A percentile compares a stretch with the other conserved stretches of the same genome.
These are phyloP conservation scores for Scutellaria baicalensis DNA, from an alignment of 257 asterid genomes.

Conservation along the genomic window DNA sequence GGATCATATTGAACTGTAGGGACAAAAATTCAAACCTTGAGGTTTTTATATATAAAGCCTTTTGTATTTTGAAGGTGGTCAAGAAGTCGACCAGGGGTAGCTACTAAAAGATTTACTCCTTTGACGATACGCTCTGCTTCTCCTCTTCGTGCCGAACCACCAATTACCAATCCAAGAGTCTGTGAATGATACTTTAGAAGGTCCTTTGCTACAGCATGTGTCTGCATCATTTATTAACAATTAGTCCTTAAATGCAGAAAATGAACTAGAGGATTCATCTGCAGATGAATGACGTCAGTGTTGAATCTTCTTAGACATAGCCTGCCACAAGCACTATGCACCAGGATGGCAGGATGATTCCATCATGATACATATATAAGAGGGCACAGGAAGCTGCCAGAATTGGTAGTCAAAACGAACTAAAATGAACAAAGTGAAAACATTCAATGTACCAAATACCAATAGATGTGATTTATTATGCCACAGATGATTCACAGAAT, in stretches of 20 bases:
- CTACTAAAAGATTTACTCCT: constrained; percentile 76
- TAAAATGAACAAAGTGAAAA: neutral
- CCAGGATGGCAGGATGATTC: neutral
- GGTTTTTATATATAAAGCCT: constrained; percentile 74
- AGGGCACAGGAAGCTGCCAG: neutral
- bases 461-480: neutral
- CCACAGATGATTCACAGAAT: neutral
- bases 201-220: constrained; percentile 88
- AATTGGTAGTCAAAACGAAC: neutral
- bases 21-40: constrained; percentile 40
- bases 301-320: neutral
- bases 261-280: neutral
- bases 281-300: neutral
- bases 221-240: constrained; percentile 34
- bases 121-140: constrained; percentile 80
- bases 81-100: constrained; percentile 96
- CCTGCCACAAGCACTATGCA: neutral
- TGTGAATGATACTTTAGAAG: constrained; percentile 87
- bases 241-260: neutral
- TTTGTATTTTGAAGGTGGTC: constrained; percentile 93
- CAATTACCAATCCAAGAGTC: constrained; percentile 74
- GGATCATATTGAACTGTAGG: neutral
- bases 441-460: neutral
- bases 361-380: neutral
- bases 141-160: constrained; percentile 72